A percentile compares a stretch with the other conserved stretches of the same genome.
Conservation (phyloP, 192 early-diverging fungal genomes). For the Pilobolus umbonatus region DNA sequence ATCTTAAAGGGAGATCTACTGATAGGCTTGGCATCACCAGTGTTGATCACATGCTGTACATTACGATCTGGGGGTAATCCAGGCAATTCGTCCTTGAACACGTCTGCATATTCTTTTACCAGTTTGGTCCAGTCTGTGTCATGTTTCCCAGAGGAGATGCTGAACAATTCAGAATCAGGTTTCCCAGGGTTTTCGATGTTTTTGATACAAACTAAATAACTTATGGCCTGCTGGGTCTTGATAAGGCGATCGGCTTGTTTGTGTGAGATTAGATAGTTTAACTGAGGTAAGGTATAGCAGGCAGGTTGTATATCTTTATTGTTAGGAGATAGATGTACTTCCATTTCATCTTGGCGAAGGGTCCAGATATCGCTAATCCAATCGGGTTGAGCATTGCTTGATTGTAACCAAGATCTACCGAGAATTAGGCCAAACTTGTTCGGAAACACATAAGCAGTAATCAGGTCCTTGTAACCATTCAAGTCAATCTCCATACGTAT, state of each 20-base stretch:
- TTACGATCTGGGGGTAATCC: constrained; percentile 24
- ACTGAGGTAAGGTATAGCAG: too few species aligned
- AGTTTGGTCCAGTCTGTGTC: neutral
- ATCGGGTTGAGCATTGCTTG: neutral
- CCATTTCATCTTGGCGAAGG: neutral
- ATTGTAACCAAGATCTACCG: constrained; percentile 1
- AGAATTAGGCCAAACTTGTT: constrained; percentile 8
- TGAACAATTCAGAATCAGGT: neutral
- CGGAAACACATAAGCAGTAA: too few species aligned
- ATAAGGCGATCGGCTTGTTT: neutral
- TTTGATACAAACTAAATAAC: neutral
- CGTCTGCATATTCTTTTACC: constrained; percentile 16
- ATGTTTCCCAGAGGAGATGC: too few species aligned
- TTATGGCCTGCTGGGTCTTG: neutral
- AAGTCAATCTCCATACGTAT: too few species aligned
- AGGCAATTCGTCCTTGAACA: constrained; percentile 20
- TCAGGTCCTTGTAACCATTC: too few species aligned
- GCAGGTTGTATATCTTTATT: too few species aligned
- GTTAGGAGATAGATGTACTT: too few species aligned
- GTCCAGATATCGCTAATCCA: neutral
- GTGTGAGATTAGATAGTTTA: neutral
- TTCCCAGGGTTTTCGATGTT: neutral
- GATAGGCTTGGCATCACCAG: constrained; percentile 16
- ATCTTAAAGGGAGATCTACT: constrained; percentile 20
- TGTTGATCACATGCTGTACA: constrained; percentile 19